These are phyloP conservation scores for Phlyctochytrium bullatum DNA, from an alignment of 192 early-diverging fungal species.

Conservation along the genomic window DNA sequence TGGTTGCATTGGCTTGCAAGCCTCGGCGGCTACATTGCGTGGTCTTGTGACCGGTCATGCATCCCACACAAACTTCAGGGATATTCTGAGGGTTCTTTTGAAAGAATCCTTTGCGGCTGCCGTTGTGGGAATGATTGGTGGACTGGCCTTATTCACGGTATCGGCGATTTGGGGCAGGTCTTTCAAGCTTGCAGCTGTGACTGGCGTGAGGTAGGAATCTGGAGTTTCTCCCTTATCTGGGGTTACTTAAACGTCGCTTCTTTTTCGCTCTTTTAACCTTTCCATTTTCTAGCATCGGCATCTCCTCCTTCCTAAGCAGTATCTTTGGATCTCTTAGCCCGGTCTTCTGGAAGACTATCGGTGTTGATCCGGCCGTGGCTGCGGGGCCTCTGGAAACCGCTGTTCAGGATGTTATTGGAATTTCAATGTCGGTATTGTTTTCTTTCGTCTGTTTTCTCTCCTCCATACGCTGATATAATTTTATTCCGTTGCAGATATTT, in stretches of 20 bases:
- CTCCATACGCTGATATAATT: no score
- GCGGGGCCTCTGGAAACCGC: slow-evolving; percentile 50
- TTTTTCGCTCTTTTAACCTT: no score
- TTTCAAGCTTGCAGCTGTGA: slow-evolving; percentile 21
- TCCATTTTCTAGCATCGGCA: no score
- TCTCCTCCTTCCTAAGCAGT: slow-evolving; percentile 24
- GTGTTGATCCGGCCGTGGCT: slow-evolving; percentile 43
- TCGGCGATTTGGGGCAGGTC: slow-evolving; percentile 9
- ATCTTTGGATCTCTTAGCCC: slow-evolving; percentile 29
- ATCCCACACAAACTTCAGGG: slow-evolving; percentile 15
- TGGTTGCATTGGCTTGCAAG: slow-evolving; percentile 39
- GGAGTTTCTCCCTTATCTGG: neutral
- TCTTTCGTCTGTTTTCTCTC: neutral
- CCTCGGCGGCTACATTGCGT: slow-evolving; percentile 43
- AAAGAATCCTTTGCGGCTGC: slow-evolving; percentile 27
- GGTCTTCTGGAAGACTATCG: slow-evolving; percentile 33
- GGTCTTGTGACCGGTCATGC: slow-evolving; percentile 45
- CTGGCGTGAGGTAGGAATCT: slow-evolving; percentile 21
- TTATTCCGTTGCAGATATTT: no score
- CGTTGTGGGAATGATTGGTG: slow-evolving; percentile 14
- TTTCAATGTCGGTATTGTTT: slow-evolving; percentile 26
- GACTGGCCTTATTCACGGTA: slow-evolving; percentile 5
- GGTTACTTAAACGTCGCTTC: no score
- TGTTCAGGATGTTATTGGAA: slow-evolving; percentile 39
- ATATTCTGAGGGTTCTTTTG: slow-evolving; percentile 28